Evolutionary conservation across 106 monocot species (phyloP).

Genomic region (Iris macrosiphon): DNA sequence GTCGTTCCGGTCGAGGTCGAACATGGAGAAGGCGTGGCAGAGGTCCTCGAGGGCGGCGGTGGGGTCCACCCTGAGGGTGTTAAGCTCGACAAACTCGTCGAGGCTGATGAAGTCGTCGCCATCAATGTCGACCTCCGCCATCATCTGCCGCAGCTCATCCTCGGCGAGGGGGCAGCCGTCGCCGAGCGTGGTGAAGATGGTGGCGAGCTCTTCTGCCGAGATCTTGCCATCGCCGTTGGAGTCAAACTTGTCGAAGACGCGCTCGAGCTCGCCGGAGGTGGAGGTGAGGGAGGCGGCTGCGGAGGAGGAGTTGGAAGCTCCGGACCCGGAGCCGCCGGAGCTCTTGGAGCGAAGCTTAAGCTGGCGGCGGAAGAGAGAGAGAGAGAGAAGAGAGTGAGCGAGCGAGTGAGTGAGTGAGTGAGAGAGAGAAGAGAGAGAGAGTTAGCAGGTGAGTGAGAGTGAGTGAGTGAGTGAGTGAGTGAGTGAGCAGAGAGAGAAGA

Average conservation of each 20-base stretch:
- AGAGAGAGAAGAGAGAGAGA: no score
- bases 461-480: no score
- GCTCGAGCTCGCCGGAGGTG: conserved; percentile 1
- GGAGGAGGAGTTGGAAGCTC: neutral
- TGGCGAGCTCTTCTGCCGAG: conserved; percentile 22
- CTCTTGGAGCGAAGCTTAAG: neutral
- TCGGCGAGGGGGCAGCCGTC: conserved; percentile 11
- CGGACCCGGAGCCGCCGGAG: neutral
- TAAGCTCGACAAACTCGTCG: conserved; percentile 35
- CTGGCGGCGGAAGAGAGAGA: conserved; percentile 27
- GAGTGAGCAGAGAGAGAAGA: no score
- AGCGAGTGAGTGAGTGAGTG: no score
- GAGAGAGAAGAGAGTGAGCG: no score
- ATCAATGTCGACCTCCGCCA: conserved; percentile 34
- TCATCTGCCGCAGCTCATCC: conserved; percentile 31
- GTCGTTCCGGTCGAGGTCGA: conserved; percentile 38
- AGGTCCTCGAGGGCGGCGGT: conserved; percentile 30
- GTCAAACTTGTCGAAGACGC: conserved; percentile 24
- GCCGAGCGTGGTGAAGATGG: conserved; percentile 14
- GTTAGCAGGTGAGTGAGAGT: no score
- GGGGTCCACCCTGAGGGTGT: conserved; percentile 10
- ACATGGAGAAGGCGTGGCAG: conserved; percentile 40
- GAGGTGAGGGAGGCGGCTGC: neutral
- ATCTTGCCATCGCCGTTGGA: conserved; percentile 30
- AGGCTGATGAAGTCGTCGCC: conserved; percentile 43